Conservation (phyloP, 805 yeast species). For the Yarrowia keelungensis region DNA sequence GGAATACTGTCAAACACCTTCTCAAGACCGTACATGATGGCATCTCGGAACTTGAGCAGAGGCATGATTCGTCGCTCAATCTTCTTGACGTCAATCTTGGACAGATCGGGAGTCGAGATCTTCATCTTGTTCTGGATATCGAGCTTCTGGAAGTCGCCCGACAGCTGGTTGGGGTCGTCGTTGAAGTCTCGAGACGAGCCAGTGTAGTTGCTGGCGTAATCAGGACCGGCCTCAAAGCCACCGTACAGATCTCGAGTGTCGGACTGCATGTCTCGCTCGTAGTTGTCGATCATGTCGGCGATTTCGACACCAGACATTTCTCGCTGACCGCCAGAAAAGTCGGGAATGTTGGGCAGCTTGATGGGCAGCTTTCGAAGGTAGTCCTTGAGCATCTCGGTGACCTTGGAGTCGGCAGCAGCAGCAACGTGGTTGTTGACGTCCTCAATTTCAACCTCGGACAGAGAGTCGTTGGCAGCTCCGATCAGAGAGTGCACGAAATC, state of each 20-base stretch:
- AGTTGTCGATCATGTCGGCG: constrained; percentile 36
- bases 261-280: constrained; percentile 32
- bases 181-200: constrained; percentile 31
- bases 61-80: constrained; percentile 33
- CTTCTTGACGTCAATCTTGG: constrained; percentile 31
- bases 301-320: constrained; percentile 30
- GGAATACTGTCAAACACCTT: constrained; percentile 42
- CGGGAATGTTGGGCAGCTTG: constrained; percentile 37
- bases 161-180: constrained; percentile 16
- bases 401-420: constrained; percentile 32
- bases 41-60: constrained; percentile 40
- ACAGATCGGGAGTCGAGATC: constrained; percentile 20
- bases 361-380: constrained; percentile 42
- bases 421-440: constrained; percentile 42
- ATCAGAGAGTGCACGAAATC: constrained; percentile 45
- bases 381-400: constrained; percentile 39
- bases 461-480: constrained; percentile 44
- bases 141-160: constrained; percentile 23
- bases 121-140: constrained; percentile 27
- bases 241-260: constrained; percentile 37
- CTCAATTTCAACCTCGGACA: constrained; percentile 43
- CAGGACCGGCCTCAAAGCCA: constrained; percentile 32
- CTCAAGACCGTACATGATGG: constrained; percentile 40
- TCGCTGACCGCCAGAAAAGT: constrained; percentile 26
- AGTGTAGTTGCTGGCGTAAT: constrained; percentile 29